Conservation (phyloP, 352 stramenopile species). For the Blastocystis sp. region DNA sequence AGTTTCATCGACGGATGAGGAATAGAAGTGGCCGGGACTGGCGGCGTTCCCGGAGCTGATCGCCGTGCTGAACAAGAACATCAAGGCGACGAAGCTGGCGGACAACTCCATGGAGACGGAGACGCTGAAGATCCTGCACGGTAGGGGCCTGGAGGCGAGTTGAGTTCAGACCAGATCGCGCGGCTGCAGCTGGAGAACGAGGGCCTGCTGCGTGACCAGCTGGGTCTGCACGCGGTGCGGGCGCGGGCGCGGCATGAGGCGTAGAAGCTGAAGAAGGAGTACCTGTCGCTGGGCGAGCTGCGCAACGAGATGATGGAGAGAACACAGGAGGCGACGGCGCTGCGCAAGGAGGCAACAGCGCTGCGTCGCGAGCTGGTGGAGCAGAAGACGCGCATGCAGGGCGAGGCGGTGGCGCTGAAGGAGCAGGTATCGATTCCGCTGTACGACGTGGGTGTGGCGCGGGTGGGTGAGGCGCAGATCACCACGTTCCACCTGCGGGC, state of each 20-base stretch:
- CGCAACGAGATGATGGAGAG: not conserved
- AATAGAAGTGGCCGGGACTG: not conserved
- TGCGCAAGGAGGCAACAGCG: conserved; percentile 80
- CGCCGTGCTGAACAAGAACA: not conserved
- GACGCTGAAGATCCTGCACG: not conserved
- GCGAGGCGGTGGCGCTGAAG: not conserved
- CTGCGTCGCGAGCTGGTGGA: conserved; percentile 81
- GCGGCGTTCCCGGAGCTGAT: not conserved
- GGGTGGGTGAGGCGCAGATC: not conserved
- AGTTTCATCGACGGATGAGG: not conserved
- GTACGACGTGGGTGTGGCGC: not conserved
- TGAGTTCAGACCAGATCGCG: not conserved
- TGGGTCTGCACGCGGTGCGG: not conserved
- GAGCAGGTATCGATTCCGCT: not conserved
- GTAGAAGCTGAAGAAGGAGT: conserved; percentile 22
- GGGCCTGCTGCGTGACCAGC: not conserved
- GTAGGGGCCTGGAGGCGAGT: not conserved
- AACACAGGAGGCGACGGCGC: conserved; percentile 68
- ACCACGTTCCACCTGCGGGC: not conserved
- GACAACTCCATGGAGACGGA: not conserved
- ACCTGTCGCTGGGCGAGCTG: not conserved
- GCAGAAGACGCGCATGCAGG: not conserved
- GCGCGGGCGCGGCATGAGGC: not conserved
- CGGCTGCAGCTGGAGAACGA: not conserved
- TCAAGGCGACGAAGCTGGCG: not conserved